Evolutionary conservation across 345 rosid species (phyloP).

Genomic region (Psidium guajava): DNA sequence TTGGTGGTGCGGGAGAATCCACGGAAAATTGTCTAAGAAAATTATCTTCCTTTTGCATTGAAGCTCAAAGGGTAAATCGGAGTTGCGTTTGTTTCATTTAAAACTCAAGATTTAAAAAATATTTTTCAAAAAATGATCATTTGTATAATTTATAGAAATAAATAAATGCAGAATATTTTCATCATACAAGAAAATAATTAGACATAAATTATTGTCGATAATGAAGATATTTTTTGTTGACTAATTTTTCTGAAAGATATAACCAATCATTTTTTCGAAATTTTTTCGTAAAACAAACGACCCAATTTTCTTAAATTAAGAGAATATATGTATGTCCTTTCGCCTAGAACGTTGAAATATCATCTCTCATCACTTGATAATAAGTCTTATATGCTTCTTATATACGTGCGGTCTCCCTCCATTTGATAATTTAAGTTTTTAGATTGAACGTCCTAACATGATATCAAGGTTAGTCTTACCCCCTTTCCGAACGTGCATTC

Average conservation of each 20-base stretch:
- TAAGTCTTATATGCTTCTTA: not conserved
- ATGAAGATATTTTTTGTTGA: no score
- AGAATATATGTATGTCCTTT: not conserved
- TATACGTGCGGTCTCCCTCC: not conserved
- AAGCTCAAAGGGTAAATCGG: not conserved
- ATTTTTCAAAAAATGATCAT: no score
- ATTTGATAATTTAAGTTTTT: not conserved
- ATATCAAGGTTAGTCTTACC: not conserved
- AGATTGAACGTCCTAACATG: not conserved
- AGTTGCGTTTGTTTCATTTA: no score
- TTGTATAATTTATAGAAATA: no score
- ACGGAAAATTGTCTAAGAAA: not conserved
- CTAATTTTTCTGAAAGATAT: no score
- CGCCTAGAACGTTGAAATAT: not conserved
- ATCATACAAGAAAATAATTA: no score
- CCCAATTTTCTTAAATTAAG: not conserved
- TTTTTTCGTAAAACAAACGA: no score
- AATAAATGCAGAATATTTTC: no score
- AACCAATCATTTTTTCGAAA: no score
- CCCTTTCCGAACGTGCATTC: rapidly evolving
- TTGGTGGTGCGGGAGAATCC: not conserved
- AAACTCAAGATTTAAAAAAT: no score
- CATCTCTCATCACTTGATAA: not conserved
- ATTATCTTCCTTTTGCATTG: not conserved
- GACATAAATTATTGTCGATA: no score